These are phyloP conservation scores for Aspergillus ochraceoroseus DNA, from an alignment of 2,329 filamentous ascomycete species.

Conservation along the genomic window DNA sequence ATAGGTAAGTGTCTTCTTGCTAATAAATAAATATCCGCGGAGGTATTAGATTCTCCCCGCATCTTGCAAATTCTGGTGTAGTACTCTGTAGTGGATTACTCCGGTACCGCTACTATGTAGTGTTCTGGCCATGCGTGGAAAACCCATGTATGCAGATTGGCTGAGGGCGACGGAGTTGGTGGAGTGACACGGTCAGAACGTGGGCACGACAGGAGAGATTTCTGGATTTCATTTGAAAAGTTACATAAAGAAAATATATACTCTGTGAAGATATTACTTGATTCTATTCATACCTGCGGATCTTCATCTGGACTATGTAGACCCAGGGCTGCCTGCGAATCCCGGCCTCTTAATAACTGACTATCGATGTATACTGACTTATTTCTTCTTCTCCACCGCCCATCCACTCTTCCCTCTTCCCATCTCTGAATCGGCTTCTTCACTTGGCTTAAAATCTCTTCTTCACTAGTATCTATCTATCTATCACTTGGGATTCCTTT, in stretches of 20 bases:
- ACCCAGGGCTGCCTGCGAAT: too few relatives aligned
- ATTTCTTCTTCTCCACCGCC: too few relatives aligned
- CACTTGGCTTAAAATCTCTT: constrained; percentile 3
- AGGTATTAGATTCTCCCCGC: background rate
- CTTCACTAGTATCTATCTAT: constrained; percentile 14
- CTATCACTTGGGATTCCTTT: constrained; percentile 17
- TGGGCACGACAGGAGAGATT: background rate
- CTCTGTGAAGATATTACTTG: too few relatives aligned
- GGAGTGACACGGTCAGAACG: background rate
- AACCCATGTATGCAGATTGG: constrained; percentile 11
- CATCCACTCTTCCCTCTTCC: too few relatives aligned
- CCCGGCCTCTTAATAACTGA: too few relatives aligned
- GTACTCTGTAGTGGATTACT: constrained; percentile 2
- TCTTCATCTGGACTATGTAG: too few relatives aligned
- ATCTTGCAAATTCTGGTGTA: too few relatives aligned
- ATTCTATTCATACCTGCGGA: background rate
- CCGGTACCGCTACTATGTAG: too few relatives aligned
- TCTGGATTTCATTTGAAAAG: constrained; percentile 3
- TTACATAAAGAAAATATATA: background rate
- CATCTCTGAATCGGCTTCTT: background rate
- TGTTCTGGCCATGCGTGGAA: too few relatives aligned
- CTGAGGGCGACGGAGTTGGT: background rate
- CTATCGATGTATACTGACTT: too few relatives aligned
- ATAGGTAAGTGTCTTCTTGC: too few relatives aligned
- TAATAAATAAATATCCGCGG: constrained; percentile 2